Evolutionary conservation across 2,329 filamentous ascomycete species (phyloP), one percentile per base, ranked within the genome.

Genomic region (Ophiostoma pallidulum): DNA sequence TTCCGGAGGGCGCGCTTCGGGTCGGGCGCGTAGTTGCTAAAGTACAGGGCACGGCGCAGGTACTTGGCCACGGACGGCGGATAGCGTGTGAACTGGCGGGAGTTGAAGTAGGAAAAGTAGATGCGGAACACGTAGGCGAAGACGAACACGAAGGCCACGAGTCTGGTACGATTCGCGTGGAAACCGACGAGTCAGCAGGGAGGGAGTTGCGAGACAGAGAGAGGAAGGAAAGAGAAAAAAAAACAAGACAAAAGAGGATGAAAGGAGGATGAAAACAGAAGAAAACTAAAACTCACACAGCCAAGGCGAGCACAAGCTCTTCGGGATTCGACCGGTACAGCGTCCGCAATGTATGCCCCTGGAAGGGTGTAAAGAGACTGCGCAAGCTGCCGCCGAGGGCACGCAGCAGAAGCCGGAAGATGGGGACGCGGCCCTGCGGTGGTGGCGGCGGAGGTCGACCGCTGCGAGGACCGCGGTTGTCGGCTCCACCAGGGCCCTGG

Each of bases 31-130:
- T 84, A 77, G 59, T 92, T 90, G 55, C 82, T 86, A 65, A 87
- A 94, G 68, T 91, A 96, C 22, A 97, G 69, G 0, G 89, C 92
- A 55, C 82, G 78, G 28, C 92, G 86, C 40, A 98, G 73, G 51
- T 86, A 80, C 58, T 84, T 82, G 9, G 85, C 85, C 29, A 91
- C 80, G 1, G 80, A 73, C 36, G 84, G 77, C 3, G 86, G 86
- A 60, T 73, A 79, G 50, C 66, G 68, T 43, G 73, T 77, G 57
- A 78, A 76, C 49, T 77, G 70, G 24, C 65, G 59, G 45, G 72
- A 68, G 57, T 78, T 72, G 60, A 78, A 79, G 54, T 75, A 75
- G 54, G 66, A 66, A 52, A 75, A 72, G 63, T 77, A 78, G 41
- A 71, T 60, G 51, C 64, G 65, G 31, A 63, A 53, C 20, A 65